Conservation (phyloP, 305 asterid genomes). For the Lippia alba region DNA sequence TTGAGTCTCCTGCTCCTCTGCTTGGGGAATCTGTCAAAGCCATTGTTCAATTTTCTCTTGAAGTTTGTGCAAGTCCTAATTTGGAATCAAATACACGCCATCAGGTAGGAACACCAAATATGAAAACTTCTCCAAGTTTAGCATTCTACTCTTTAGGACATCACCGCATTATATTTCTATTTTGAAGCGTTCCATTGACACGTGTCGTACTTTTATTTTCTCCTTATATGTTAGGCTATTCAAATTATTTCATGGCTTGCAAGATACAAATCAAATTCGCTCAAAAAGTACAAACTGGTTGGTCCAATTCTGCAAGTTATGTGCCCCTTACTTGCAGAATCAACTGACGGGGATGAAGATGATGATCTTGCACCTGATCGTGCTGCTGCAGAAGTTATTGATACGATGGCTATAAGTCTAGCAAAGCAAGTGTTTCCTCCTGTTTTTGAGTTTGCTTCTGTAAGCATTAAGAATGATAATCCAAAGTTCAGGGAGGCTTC, state of each 20-base stretch:
- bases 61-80: conserved; percentile 86
- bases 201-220: conserved; percentile 30
- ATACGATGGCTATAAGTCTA: conserved; percentile 89
- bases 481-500: conserved; percentile 99
- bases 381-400: conserved; percentile 99
- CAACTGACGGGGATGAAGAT: conserved; percentile 76
- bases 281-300: conserved; percentile 95
- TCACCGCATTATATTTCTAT: conserved; percentile 2
- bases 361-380: conserved; percentile 98
- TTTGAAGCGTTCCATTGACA: conserved; percentile 29
- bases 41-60: conserved; percentile 96
- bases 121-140: conserved; percentile 22
- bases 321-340: conserved; percentile 98
- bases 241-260: conserved; percentile 99
- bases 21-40: conserved; percentile 96
- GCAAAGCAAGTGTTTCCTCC: conserved; percentile 91
- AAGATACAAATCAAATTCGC: conserved; percentile 82
- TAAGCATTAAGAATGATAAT: conserved; percentile 77
- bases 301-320: conserved; percentile 93
- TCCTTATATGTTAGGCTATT: conserved; percentile 71
- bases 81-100: conserved; percentile 94
- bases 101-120: conserved; percentile 65
- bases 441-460: conserved; percentile 94
- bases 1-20: conserved; percentile 99
- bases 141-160: conserved; percentile 15